Conservation (phyloP, 2,329 filamentous ascomycete species). For the Fusarium penzigii region DNA sequence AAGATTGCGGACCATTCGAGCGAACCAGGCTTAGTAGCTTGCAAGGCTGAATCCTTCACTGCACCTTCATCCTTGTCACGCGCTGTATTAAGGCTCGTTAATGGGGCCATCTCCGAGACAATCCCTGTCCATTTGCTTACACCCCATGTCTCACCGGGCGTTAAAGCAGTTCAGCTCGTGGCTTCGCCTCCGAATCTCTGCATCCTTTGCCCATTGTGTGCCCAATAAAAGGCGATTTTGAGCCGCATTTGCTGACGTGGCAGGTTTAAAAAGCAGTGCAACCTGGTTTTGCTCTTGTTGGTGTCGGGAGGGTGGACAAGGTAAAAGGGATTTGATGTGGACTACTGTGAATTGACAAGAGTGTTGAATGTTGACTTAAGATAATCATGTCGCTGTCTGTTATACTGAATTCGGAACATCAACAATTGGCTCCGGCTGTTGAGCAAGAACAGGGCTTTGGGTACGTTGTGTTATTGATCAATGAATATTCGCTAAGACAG, state of each 20-base stretch:
- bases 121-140: neutral
- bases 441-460: neutral
- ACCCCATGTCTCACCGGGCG: neutral
- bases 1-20: neutral
- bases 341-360: no score
- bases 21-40: neutral
- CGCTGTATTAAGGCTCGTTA: neutral
- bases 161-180: neutral
- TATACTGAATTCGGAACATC: neutral
- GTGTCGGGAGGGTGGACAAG: neutral
- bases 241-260: neutral
- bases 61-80: neutral
- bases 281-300: neutral
- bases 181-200: neutral
- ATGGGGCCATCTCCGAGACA: neutral
- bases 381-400: neutral
- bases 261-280: neutral
- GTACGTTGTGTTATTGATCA: neutral
- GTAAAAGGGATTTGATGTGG: no score
- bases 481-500: neutral
- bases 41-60: neutral
- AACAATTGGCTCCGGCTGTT: neutral
- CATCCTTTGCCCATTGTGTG: neutral
- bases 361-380: neutral
- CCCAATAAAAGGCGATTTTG: neutral